phyloP scores from a whole-genome alignment of 1,284 basidiomycete species.

The Volvariella surrecta region DNA sequence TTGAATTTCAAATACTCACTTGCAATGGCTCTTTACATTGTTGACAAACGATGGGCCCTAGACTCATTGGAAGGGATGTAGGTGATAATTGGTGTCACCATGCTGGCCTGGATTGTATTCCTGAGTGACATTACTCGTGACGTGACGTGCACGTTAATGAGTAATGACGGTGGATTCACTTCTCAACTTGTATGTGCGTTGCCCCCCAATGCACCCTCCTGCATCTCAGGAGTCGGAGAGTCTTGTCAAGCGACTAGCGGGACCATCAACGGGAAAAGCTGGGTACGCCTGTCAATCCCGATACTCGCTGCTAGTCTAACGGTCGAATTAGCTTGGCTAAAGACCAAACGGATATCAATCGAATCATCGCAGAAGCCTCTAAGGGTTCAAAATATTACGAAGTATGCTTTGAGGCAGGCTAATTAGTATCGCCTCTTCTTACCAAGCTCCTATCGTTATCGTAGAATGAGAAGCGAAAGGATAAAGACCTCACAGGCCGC shows the following conservation, averaged over 20 bases:
- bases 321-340: conserved; percentile 45
- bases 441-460: conserved; percentile 2
- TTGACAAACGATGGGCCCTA: conserved; percentile 55
- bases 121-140: no score
- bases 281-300: conserved; percentile 38
- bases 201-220: conserved; percentile 5
- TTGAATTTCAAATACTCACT: conserved; percentile 27
- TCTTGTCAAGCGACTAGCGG: conserved; percentile 65
- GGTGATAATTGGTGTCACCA: conserved; percentile 1
- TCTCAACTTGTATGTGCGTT: neutral
- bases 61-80: conserved; percentile 31
- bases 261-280: conserved; percentile 71
- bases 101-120: conserved; percentile 1
- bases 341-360: conserved; percentile 75
- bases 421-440: neutral
- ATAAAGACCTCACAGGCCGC: conserved; percentile 68
- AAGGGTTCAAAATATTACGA: conserved; percentile 83
- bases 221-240: conserved; percentile 55
- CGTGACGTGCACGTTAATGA: no score
- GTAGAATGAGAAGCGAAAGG: conserved; percentile 78
- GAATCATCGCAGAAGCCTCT: conserved; percentile 71
- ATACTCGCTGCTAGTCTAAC: conserved; percentile 2
- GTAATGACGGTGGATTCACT: no score
- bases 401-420: conserved; percentile 27
- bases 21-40: conserved; percentile 84